Evolutionary conservation across 2,329 filamentous ascomycete genomes (phyloP).

Genomic region (Cladosporium sp.): DNA sequence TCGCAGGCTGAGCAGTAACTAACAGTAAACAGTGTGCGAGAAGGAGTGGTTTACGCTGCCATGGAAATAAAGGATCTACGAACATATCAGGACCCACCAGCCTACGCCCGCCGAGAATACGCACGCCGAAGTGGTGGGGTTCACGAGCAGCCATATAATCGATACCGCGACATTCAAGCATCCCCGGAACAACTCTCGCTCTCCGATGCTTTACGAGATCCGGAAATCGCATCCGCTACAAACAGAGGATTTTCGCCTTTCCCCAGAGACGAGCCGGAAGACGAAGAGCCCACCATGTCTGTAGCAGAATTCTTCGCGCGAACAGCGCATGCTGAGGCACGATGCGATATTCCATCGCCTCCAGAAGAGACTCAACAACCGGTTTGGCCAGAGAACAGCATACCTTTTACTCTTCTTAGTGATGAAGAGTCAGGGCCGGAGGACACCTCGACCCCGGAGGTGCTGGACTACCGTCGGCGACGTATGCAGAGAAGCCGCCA

Average conservation of each 20-base stretch:
- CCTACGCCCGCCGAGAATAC: constrained; percentile 15
- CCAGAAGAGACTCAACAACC: constrained; percentile 24
- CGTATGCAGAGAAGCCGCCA: constrained; percentile 32
- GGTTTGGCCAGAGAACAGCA: constrained; percentile 24
- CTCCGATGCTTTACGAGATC: constrained; percentile 36
- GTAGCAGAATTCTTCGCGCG: constrained; percentile 27
- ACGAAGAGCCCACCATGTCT: constrained; percentile 28
- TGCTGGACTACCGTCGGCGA: constrained; percentile 37
- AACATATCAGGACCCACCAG: constrained; percentile 41
- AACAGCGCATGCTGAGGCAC: constrained; percentile 30
- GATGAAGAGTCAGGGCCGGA: constrained; percentile 38
- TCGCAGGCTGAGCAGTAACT: neutral
- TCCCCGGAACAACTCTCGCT: constrained; percentile 36
- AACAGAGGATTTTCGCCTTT: constrained; percentile 15
- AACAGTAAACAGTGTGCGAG: constrained; percentile 66
- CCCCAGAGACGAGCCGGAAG: constrained; percentile 21
- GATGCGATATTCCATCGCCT: constrained; percentile 33
- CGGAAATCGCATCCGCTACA: constrained; percentile 31
- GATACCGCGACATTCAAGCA: constrained; percentile 25
- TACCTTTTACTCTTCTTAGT: constrained; percentile 33
- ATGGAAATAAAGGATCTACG: constrained; percentile 81
- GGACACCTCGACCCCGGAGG: constrained; percentile 36
- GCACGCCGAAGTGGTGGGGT: constrained; percentile 29
- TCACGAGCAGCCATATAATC: constrained; percentile 32
- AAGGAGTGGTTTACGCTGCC: constrained; percentile 88